Base-by-base conservation (phyloP, 2,329 filamentous ascomycete species). In the Trichoderma sp. region DNA sequence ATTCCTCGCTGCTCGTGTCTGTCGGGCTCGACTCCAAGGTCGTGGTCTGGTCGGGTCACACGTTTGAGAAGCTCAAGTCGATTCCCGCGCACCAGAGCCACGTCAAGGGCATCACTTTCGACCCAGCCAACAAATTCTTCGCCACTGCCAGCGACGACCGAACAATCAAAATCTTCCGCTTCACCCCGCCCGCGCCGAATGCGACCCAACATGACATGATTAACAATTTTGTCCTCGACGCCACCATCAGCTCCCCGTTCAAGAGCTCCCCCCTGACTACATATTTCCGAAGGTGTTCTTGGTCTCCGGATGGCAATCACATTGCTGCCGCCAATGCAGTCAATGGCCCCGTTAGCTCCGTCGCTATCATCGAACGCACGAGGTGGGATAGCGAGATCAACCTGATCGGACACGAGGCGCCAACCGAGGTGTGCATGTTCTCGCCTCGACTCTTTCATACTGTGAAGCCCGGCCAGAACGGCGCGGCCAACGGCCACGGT, bases 81-180 rank as follows among this genome's bases (percentile, higher is more conserved):
- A 85, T 99, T 6, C 91, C 94, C 2, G 92, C 95, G 72, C 96
- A 99, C 81, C 94, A 97, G 80, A 98, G 94, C 80, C 97, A 98
- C 80, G 96, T 99, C 84, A 99, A 99, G 81, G 96, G 97, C 73
- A 97, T 99, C 77, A 97, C 95, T 0, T 99, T 99, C 79, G 96
- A 99, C 79, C 96, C 96, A 0, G 96, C 96, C 55, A 98, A 98
- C 84, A 99, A 98, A 80, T 99, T 97, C 85, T 99, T 99, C 82
- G 96, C 97, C 17, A 99, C 97, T 0, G 95, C 97, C 3, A 97
- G 94, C 82, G 96, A 99, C 80, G 96, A 99, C 81, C 91, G 96
- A 72, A 95, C 94, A 3, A 97, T 99, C 82, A 97, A 97, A 80
- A 93, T 99, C 77, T 98, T 97, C 82, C 91, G 95, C 72, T 99